phyloP scores from a whole-genome alignment of 768 basidiomycete species.

The Tulasnella sp. region DNA sequence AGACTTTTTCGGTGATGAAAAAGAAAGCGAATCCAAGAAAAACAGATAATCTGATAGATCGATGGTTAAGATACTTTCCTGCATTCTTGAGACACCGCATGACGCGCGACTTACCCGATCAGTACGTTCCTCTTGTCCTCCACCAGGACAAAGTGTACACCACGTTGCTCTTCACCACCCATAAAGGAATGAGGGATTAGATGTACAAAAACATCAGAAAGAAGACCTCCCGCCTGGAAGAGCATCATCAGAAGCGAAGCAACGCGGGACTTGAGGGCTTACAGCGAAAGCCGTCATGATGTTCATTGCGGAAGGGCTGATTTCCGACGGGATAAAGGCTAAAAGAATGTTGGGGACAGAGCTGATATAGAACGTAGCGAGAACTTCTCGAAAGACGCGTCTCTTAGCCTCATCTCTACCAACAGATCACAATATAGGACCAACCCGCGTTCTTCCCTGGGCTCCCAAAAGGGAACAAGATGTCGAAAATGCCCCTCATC shows the following conservation, averaged over 20 bases:
- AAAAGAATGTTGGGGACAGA: slow-evolving; percentile 93
- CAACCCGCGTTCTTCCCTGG: slow-evolving; percentile 75
- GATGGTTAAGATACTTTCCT: slow-evolving; percentile 4
- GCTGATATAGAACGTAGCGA: slow-evolving; percentile 93
- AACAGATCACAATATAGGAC: slow-evolving; percentile 16
- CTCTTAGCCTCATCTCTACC: not conserved
- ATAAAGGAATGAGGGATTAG: slow-evolving; percentile 87
- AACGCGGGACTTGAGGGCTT: slow-evolving; percentile 25
- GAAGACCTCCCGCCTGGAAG: slow-evolving; percentile 71
- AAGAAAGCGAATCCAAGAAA: slow-evolving; percentile 82
- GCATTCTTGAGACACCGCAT: not conserved
- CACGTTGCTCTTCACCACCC: slow-evolving; percentile 67
- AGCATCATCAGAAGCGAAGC: slow-evolving; percentile 16
- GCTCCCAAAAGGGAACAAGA: slow-evolving; percentile 72
- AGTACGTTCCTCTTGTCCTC: slow-evolving; percentile 87
- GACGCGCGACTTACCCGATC: slow-evolving; percentile 50
- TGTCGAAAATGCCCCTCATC: slow-evolving; percentile 67
- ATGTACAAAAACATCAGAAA: slow-evolving; percentile 88
- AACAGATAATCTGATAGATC: slow-evolving; percentile 49
- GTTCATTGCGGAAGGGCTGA: slow-evolving; percentile 73
- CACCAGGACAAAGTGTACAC: slow-evolving; percentile 69
- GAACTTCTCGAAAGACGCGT: slow-evolving; percentile 33
- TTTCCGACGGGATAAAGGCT: slow-evolving; percentile 83
- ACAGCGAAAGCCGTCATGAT: slow-evolving; percentile 93
- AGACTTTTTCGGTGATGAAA: slow-evolving; percentile 87